Conservation (phyloP, 768 basidiomycete species). For the Rhodosporidiobolus sp. region DNA sequence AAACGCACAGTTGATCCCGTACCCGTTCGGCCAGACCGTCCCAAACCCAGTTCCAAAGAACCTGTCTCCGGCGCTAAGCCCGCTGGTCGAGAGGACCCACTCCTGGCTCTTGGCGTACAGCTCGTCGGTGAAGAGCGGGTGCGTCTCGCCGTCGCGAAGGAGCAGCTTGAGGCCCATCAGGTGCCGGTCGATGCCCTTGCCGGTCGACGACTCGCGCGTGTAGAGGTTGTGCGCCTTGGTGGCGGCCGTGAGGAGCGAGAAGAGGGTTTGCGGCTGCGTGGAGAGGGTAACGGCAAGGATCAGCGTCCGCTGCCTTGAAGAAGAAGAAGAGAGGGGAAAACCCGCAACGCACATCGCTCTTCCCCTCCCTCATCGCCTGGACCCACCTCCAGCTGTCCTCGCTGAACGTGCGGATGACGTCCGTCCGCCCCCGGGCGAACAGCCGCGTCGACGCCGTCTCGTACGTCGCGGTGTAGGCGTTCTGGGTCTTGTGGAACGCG, state of each 20-base stretch:
- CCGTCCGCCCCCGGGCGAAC: slow-evolving; percentile 83
- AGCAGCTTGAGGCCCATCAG: slow-evolving; percentile 76
- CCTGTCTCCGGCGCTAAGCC: slow-evolving; percentile 74
- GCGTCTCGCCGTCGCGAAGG: slow-evolving; percentile 59
- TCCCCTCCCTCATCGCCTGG: slow-evolving; percentile 63
- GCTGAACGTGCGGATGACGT: slow-evolving; percentile 76
- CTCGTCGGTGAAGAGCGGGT: slow-evolving; percentile 70
- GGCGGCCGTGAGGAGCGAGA: slow-evolving; percentile 63
- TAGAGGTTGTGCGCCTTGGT: slow-evolving; percentile 66
- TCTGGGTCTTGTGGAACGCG: slow-evolving; percentile 78
- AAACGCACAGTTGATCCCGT: slow-evolving; percentile 79
- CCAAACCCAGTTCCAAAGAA: slow-evolving; percentile 94
- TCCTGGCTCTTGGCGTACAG: slow-evolving; percentile 69
- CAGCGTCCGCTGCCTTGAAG: not conserved
- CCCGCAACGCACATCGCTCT: slow-evolving; percentile 39
- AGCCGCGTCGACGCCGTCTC: slow-evolving; percentile 86
- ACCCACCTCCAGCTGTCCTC: slow-evolving; percentile 73
- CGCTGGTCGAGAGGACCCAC: slow-evolving; percentile 89
- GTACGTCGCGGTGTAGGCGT: slow-evolving; percentile 79
- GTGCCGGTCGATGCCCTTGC: slow-evolving; percentile 84
- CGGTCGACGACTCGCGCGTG: slow-evolving; percentile 72
- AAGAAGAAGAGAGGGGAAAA: slow-evolving; percentile 47
- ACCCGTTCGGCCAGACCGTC: slow-evolving; percentile 74
- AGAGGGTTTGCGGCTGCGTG: slow-evolving; percentile 49
- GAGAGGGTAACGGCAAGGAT: not conserved